phyloP scores from a whole-genome alignment of 345 rosid species.

The Eucalyptus marginata region DNA sequence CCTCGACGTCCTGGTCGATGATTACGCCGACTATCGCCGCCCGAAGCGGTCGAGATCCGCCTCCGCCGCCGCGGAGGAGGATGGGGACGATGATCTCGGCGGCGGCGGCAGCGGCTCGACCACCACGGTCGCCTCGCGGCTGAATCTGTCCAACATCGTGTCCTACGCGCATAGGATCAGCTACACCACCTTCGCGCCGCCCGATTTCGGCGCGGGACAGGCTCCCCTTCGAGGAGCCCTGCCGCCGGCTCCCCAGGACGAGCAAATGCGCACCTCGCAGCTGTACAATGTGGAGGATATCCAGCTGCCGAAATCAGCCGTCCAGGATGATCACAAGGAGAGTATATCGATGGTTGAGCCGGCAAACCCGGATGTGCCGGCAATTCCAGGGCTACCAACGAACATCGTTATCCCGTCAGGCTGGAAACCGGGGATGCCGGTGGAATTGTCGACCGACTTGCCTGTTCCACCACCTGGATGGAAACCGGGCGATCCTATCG shows the following conservation, averaged over 20 bases:
- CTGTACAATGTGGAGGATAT: conserved; percentile 72
- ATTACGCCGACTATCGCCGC: conserved; percentile 69
- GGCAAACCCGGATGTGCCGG: conserved; percentile 12
- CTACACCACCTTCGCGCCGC: conserved; percentile 93
- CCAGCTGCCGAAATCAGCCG: not conserved
- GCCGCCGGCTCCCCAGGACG: conserved; percentile 97
- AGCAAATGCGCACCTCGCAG: conserved; percentile 94
- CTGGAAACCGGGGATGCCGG: conserved; percentile 98
- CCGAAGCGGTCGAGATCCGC: conserved; percentile 37
- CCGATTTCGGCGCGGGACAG: conserved; percentile 80
- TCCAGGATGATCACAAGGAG: conserved; percentile 4
- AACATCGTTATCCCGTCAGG: conserved; percentile 65
- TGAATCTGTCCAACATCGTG: conserved; percentile 61
- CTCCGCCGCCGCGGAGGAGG: conserved; percentile 9
- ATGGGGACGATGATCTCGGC: conserved; percentile 3
- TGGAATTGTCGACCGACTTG: conserved; percentile 59
- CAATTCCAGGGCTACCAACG: conserved; percentile 49
- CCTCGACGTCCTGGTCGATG: conserved; percentile 79
- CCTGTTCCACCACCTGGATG: conserved; percentile 83
- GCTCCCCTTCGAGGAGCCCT: conserved; percentile 92
- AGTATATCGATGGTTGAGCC: not conserved
- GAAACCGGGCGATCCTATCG: conserved; percentile 86
- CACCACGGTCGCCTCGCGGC: conserved; percentile 72
- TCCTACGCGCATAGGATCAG: conserved; percentile 85
- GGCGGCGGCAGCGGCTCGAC: conserved; percentile 10